Base-by-base conservation (phyloP, 306 rosid genomes). In the Vigna trinervia region DNA sequence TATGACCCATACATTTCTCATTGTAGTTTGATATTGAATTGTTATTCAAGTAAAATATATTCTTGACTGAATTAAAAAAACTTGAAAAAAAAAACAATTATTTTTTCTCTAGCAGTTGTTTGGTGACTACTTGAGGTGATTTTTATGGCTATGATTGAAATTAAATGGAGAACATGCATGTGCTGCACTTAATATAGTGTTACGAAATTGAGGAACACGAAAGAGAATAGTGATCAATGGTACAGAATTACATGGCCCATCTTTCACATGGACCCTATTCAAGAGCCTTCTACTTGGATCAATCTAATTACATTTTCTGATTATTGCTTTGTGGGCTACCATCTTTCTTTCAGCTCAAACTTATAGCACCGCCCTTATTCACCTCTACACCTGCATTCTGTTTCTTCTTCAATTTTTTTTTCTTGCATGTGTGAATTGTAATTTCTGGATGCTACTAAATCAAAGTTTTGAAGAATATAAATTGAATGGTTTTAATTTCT, bases 251-350 rank as follows among this genome's bases (percentile, higher is more conserved):
- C 19, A 4, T 76, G 53, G 78, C 70, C 78, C 78, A 30, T 74
- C 61, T 38, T 52, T 48, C 65, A 52, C 66, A 38, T 65, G 80
- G 80, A 65, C 66, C 66, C 15, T 50, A 30, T 26, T 77, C 34
- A 52, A 23, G 47, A 17, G 3, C 12, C 12, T 77, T 13, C 13
- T 0, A 67, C 12, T 28, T 56, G 69, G 81, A 52, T 43, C 68
- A 32, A 50, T 63, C 51, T 36, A 11, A 41, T 36, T 12, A 36
- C n/a, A 64, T 76, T 23, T 50, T 51, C 8, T 34, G 10, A 6
- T n/a, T 17, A 45, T 30, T 8, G 61, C 34, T 71, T 75, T 53
- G 52, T 77, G 80, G 36, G 66, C 80, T 65, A 53, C 57, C 65
- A 39, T 53, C 15, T 22, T 76, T 65, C 12, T 64, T 76, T 34